Conservation (phyloP, 306 rosid species). For the Myrica gale region DNA sequence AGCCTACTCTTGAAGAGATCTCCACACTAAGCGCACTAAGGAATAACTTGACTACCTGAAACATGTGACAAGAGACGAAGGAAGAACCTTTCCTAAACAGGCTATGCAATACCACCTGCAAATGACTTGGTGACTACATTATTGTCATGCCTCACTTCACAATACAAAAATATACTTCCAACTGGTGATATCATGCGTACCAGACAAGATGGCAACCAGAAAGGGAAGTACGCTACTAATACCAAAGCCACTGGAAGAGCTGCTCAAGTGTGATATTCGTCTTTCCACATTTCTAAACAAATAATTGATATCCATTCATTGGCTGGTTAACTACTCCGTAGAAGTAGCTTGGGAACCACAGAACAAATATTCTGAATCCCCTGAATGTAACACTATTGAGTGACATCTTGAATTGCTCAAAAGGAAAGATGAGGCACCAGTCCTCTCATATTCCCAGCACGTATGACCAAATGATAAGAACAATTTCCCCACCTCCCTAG, state of each 20-base stretch:
- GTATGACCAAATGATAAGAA: not conserved
- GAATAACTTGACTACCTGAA: not conserved
- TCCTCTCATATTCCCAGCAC: no score
- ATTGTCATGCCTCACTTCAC: not conserved
- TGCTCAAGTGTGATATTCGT: not conserved
- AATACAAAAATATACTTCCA: not conserved
- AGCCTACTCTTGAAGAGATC: no score
- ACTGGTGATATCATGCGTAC: not conserved
- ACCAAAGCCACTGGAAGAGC: not conserved
- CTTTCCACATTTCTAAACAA: not conserved
- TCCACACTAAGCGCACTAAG: no score
- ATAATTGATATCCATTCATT: not conserved
- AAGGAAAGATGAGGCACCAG: not conserved
- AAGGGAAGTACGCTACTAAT: not conserved
- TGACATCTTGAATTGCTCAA: not conserved
- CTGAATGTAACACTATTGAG: not conserved
- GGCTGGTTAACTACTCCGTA: no score
- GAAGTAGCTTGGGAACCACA: not conserved
- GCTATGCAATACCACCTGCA: not conserved
- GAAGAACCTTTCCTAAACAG: not conserved
- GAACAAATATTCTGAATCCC: not conserved
- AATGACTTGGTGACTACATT: not conserved
- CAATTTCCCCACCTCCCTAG: not conserved
- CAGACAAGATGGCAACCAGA: not conserved
- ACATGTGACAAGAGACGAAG: not conserved